Evolutionary conservation across 805 yeast genomes (phyloP).

Genomic region (Ogataea trehalophila): DNA sequence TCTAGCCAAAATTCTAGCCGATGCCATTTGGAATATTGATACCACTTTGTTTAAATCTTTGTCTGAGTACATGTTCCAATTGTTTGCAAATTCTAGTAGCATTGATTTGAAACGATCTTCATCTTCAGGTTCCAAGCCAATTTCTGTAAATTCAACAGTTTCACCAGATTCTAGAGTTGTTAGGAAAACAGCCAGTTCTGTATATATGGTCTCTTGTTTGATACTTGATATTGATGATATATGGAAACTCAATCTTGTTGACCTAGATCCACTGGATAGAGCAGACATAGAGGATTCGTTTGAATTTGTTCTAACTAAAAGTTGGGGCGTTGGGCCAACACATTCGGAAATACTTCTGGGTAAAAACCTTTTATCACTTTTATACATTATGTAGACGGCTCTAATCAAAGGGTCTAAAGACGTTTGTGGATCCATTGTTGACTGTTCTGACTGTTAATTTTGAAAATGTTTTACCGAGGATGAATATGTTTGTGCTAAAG

Average conservation of each 20-base stretch:
- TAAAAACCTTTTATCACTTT: conserved; percentile 10
- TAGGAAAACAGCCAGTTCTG: conserved; percentile 7
- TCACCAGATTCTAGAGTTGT: conserved; percentile 9
- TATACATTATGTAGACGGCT: conserved; percentile 16
- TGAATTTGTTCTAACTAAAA: conserved; percentile 6
- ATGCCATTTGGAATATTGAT: conserved; percentile 7
- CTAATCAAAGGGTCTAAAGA: conserved; percentile 15
- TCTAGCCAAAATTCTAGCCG: conserved; percentile 9
- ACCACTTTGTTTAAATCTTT: conserved; percentile 6
- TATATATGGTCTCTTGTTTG: conserved; percentile 8
- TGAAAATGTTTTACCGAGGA: not conserved
- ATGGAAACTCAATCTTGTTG: not conserved
- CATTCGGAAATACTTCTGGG: conserved; percentile 10
- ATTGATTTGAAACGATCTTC: conserved; percentile 10
- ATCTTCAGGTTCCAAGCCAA: conserved; percentile 5
- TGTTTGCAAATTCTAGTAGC: conserved; percentile 7
- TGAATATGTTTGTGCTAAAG: not conserved
- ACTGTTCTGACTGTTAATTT: not conserved
- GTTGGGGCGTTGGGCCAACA: conserved; percentile 6
- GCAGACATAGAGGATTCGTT: conserved; percentile 5
- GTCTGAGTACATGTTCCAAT: conserved; percentile 3
- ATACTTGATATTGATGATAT: conserved; percentile 1
- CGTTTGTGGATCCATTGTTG: not conserved
- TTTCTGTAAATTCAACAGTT: conserved; percentile 3
- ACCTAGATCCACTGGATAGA: conserved; percentile 1